A percentile compares a stretch with the other conserved stretches of the same genome.
Conservation (phyloP, 495 filamentous ascomycete species). For the Xylaria cubensis region DNA sequence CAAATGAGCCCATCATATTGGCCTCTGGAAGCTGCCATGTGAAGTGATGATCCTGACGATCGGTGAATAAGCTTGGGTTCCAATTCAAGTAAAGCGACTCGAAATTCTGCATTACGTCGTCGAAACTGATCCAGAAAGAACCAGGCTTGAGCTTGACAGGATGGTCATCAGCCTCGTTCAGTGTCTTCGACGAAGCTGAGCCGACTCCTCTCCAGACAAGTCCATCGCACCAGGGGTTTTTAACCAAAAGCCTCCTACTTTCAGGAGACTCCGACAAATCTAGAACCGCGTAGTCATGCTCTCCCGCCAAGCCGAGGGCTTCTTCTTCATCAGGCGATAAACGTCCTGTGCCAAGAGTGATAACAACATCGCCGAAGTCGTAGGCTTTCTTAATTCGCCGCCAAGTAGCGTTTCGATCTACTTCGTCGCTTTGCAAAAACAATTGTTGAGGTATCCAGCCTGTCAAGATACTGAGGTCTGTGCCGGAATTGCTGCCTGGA, state of each 20-base stretch:
- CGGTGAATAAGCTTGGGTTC: slow-evolving; percentile 84
- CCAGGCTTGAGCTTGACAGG: slow-evolving; percentile 59
- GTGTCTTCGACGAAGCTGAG: slow-evolving; percentile 30
- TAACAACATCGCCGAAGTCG: slow-evolving; percentile 77
- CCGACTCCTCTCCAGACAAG: slow-evolving; percentile 63
- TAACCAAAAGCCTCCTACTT: slow-evolving; percentile 75
- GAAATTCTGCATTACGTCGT: slow-evolving; percentile 86
- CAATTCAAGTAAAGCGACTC: slow-evolving; percentile 97
- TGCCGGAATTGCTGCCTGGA: slow-evolving; percentile 96
- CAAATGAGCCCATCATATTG: slow-evolving; percentile 67
- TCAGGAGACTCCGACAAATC: slow-evolving; percentile 71
- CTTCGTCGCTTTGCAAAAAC: slow-evolving; percentile 82
- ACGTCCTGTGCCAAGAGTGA: slow-evolving; percentile 89
- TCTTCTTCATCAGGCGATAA: slow-evolving; percentile 75
- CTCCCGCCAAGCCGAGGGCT: slow-evolving; percentile 78
- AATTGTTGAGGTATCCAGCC: slow-evolving; percentile 98
- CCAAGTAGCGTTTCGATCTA: slow-evolving; percentile 79
- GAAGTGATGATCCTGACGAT: slow-evolving; percentile 89
- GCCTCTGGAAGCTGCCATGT: slow-evolving; percentile 76
- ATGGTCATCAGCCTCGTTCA: slow-evolving; percentile 31
- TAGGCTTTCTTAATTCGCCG: slow-evolving; percentile 75
- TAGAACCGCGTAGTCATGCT: slow-evolving; percentile 94
- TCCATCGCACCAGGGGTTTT: slow-evolving; percentile 95
- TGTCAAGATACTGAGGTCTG: slow-evolving; percentile 86
- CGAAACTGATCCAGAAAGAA: slow-evolving; percentile 89